These are phyloP conservation scores for Hortiboletus flavorubellus DNA, from an alignment of 768 basidiomycete species.

Conservation along the genomic window DNA sequence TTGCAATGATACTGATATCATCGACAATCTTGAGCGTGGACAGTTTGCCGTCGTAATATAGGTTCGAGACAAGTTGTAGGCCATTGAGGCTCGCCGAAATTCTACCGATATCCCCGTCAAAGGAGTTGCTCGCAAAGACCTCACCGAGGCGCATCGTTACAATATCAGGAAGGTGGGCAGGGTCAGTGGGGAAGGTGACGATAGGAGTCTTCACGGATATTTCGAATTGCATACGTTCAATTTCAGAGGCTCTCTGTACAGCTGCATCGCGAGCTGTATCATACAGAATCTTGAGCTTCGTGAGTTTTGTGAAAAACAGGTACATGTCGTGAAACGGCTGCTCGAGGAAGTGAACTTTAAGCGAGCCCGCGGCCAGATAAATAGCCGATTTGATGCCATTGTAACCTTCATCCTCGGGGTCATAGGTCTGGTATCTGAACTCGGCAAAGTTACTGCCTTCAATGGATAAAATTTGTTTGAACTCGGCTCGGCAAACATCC, in stretches of 20 bases:
- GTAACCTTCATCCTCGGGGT: constrained; percentile 65
- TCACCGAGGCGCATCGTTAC: constrained; percentile 86
- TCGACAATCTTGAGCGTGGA: constrained; percentile 84
- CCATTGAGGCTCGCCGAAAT: constrained; percentile 77
- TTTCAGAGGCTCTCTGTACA: constrained; percentile 87
- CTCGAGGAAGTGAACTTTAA: constrained; percentile 87
- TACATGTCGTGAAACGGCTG: constrained; percentile 88
- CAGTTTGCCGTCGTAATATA: constrained; percentile 46
- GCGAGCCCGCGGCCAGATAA: constrained; percentile 79
- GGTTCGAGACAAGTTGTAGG: constrained; percentile 75
- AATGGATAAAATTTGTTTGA: constrained; percentile 86
- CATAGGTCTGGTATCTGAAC: constrained; percentile 90
- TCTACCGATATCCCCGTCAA: constrained; percentile 51
- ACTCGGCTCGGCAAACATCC: constrained; percentile 54
- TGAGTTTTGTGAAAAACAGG: constrained; percentile 78
- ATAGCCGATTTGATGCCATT: constrained; percentile 82
- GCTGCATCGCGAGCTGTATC: constrained; percentile 93
- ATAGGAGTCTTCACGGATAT: constrained; percentile 92
- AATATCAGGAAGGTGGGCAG: constrained; percentile 57
- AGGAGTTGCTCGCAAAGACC: constrained; percentile 77
- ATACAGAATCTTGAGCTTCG: constrained; percentile 89
- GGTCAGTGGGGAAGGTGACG: constrained; percentile 76
- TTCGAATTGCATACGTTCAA: constrained; percentile 91
- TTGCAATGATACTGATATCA: constrained; percentile 73
- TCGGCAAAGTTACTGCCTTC: constrained; percentile 93